Evolutionary conservation across 768 basidiomycete species (phyloP).

Genomic region (Glaciozyma antarctica): DNA sequence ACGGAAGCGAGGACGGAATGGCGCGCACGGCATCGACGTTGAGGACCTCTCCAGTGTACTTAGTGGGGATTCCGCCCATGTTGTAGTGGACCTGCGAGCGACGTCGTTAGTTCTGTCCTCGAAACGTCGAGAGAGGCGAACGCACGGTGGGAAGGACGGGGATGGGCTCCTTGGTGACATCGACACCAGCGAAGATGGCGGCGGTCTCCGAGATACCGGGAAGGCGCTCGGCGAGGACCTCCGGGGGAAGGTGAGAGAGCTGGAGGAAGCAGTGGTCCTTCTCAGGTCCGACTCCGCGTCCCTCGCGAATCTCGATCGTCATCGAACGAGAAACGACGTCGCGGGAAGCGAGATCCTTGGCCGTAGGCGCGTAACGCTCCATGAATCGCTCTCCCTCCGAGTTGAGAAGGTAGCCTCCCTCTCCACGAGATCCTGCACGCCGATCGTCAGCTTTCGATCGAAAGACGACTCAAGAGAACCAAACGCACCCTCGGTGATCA

Average conservation of each 20-base stretch:
- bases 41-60: slow-evolving; percentile 93
- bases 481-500: slow-evolving; percentile 87
- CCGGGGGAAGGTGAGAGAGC: slow-evolving; percentile 90
- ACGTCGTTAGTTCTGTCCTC: not conserved
- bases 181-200: slow-evolving; percentile 95
- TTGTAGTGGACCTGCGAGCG: slow-evolving; percentile 21
- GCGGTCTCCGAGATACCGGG: slow-evolving; percentile 99
- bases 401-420: slow-evolving; percentile 97
- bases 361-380: slow-evolving; percentile 92
- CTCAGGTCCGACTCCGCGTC: slow-evolving; percentile 95
- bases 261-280: slow-evolving; percentile 96
- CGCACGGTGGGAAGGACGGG: slow-evolving; percentile 94
- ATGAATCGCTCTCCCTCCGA: slow-evolving; percentile 99
- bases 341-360: slow-evolving; percentile 97
- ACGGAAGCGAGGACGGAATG: not conserved
- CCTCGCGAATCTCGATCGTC: slow-evolving; percentile 97
- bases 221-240: slow-evolving; percentile 88
- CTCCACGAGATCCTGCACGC: slow-evolving; percentile 77
- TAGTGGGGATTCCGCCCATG: slow-evolving; percentile 97
- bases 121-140: slow-evolving; percentile 18
- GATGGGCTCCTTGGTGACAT: slow-evolving; percentile 99
- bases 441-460: not conserved
- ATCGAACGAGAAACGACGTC: slow-evolving; percentile 99
- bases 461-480: not conserved
- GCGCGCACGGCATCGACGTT: slow-evolving; percentile 58